phyloP scores from a whole-genome alignment of 345 rosid genomes.

The Lepidium africanum region DNA sequence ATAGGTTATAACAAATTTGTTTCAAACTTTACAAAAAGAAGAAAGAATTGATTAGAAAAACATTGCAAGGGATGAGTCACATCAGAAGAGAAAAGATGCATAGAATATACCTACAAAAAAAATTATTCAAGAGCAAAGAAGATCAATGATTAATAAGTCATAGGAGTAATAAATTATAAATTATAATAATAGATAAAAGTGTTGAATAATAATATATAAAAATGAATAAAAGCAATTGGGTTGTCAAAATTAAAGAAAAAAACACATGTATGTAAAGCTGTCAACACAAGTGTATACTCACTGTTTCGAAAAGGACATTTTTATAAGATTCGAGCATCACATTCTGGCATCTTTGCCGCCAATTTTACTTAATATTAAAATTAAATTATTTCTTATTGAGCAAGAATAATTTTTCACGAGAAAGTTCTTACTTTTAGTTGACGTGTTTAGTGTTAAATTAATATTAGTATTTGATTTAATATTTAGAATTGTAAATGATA shows the following conservation, averaged over 20 bases:
- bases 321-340: slow-evolving; percentile 18
- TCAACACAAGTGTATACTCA: slow-evolving; percentile 9
- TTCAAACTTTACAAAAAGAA: neutral
- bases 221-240: neutral
- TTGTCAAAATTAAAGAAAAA: neutral
- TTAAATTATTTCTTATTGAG: neutral
- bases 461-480: too few species aligned
- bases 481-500: neutral
- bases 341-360: slow-evolving; percentile 30
- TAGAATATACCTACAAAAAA: slow-evolving; percentile 13
- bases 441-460: too few species aligned
- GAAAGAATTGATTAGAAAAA: neutral
- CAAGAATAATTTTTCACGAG: neutral
- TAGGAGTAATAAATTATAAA: slow-evolving; percentile 5
- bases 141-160: slow-evolving; percentile 11
- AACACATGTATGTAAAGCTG: slow-evolving; percentile 26
- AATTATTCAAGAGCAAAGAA: neutral
- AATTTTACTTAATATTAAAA: neutral
- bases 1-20: neutral
- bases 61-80: neutral
- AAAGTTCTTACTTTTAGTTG: neutral
- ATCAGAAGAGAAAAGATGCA: slow-evolving; percentile 7
- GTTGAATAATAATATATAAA: too few species aligned
- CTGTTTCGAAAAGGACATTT: slow-evolving; percentile 17
- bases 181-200: neutral